These are phyloP conservation scores for Phytophthora citricola DNA, from an alignment of 352 stramenopile species.

Conservation along the genomic window DNA sequence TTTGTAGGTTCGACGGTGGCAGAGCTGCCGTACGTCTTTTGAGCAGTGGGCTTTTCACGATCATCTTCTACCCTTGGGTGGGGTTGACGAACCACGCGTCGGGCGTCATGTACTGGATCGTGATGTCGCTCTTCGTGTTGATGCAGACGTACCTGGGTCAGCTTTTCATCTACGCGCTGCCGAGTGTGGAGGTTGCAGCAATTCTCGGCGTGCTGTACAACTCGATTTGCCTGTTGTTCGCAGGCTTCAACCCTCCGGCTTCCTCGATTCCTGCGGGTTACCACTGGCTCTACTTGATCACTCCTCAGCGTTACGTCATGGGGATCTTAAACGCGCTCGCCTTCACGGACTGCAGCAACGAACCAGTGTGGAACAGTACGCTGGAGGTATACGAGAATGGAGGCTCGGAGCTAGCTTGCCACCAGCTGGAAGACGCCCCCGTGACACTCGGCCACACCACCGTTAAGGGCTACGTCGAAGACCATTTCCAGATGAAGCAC, in stretches of 20 bases:
- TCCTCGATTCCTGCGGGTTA: constrained; percentile 14
- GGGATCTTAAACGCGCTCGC: constrained; percentile 7
- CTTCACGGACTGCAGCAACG: constrained; percentile 17
- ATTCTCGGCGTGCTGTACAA: constrained; percentile 20
- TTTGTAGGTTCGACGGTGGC: constrained; percentile 15
- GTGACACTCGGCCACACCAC: constrained; percentile 20
- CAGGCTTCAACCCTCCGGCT: constrained; percentile 19
- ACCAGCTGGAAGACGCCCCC: constrained; percentile 6
- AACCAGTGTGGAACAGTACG: constrained; percentile 10
- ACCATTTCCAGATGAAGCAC: constrained; percentile 35
- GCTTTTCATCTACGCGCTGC: constrained; percentile 19
- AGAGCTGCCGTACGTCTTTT: constrained; percentile 16
- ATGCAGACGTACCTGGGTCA: constrained; percentile 23
- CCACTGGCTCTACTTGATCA: constrained; percentile 21
- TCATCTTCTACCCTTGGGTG: constrained; percentile 17
- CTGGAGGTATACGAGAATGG: constrained; percentile 2
- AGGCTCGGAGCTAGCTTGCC: constrained; percentile 6
- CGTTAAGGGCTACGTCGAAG: constrained; percentile 36
- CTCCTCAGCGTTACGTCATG: constrained; percentile 17
- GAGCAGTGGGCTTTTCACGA: constrained; percentile 9
- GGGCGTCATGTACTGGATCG: constrained; percentile 21
- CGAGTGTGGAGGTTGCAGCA: constrained; percentile 13
- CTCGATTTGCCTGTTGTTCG: constrained; percentile 14
- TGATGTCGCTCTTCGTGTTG: constrained; percentile 16
- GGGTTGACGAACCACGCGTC: constrained; percentile 16